Evolutionary conservation across 257 asterid genomes (phyloP).

Genomic region (Petunia axillaris): DNA sequence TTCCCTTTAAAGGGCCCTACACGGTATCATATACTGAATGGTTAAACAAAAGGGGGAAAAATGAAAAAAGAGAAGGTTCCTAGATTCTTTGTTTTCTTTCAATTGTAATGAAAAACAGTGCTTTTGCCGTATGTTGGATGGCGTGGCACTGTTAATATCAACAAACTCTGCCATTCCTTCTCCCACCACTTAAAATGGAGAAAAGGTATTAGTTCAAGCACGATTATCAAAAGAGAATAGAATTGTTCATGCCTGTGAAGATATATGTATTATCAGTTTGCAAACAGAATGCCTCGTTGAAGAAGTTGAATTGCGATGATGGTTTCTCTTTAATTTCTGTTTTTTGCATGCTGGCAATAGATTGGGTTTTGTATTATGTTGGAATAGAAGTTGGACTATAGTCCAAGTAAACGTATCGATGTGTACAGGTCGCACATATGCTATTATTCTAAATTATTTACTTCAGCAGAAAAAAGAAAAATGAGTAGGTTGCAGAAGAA

Average conservation of each 20-base stretch:
- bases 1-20: no score
- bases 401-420: conserved; percentile 16
- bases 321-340: neutral
- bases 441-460: conserved; percentile 2
- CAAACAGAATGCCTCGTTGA: neutral
- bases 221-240: conserved; percentile 16
- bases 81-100: neutral
- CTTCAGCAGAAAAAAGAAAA: neutral
- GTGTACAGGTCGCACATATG: neutral
- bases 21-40: no score
- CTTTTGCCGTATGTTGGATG: no score
- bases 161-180: neutral
- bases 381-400: neutral
- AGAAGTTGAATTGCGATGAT: neutral
- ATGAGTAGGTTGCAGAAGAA: conserved; percentile 14
- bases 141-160: no score
- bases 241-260: conserved; percentile 1
- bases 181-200: neutral
- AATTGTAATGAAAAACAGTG: no score
- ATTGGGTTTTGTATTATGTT: neutral
- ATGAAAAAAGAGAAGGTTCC: no score
- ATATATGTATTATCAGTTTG: conserved; percentile 6
- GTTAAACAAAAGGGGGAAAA: no score
- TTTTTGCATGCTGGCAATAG: neutral
- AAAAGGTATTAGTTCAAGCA: neutral